Conservation (phyloP, 805 yeast species). For the Candida maris region DNA sequence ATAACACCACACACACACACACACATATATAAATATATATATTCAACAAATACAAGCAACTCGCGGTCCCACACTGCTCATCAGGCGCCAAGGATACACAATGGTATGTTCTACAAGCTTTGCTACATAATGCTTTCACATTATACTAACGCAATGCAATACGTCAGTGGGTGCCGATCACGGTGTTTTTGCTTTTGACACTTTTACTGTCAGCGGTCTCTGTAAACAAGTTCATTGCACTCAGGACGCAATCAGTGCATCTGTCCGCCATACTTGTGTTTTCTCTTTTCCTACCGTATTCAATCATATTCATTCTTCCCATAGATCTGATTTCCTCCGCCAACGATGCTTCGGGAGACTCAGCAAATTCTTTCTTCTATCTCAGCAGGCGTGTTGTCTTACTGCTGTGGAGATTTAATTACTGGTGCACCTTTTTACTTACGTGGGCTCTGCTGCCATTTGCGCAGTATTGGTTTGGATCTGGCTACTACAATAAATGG, state of each 20-base stretch:
- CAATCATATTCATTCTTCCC: conserved; percentile 71
- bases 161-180: conserved; percentile 26
- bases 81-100: neutral
- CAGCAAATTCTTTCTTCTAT: conserved; percentile 36
- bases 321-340: conserved; percentile 64
- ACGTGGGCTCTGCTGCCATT: conserved; percentile 78
- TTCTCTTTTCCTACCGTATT: conserved; percentile 71
- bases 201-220: conserved; percentile 32
- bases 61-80: too few species aligned
- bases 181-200: conserved; percentile 23
- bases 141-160: neutral
- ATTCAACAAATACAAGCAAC: too few species aligned
- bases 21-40: too few species aligned
- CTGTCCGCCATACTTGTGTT: conserved; percentile 46
- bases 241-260: conserved; percentile 37
- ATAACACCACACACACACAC: too few species aligned
- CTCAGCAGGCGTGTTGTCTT: conserved; percentile 45
- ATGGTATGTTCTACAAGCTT: neutral
- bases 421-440: conserved; percentile 76
- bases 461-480: conserved; percentile 66
- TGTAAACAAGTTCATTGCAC: conserved; percentile 34
- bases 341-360: conserved; percentile 25
- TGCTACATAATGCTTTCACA: neutral
- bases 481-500: conserved; percentile 56
- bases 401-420: conserved; percentile 67